Evolutionary conservation across 2,329 filamentous ascomycete species (phyloP).

Genomic region (Stemphylium vesicarium): DNA sequence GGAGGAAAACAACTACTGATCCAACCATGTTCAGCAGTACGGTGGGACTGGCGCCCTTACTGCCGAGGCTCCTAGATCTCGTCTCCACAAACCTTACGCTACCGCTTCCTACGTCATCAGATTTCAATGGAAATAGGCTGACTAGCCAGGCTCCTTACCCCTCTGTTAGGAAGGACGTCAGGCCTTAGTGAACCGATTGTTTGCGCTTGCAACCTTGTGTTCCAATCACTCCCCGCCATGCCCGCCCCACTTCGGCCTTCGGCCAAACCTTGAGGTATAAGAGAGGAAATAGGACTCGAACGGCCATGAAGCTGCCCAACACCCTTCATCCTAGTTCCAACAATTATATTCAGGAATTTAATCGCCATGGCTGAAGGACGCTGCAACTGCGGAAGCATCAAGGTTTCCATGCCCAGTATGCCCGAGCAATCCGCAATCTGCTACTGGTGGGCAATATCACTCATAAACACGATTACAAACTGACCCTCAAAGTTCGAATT

Average conservation of each 20-base stretch:
- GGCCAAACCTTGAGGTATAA: too few species aligned
- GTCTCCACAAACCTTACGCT: neutral
- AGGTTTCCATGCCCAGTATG: constrained; percentile 29
- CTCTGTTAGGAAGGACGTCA: too few species aligned
- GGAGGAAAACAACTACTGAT: neutral
- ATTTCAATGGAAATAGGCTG: too few species aligned
- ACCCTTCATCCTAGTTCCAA: too few species aligned
- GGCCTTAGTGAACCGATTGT: too few species aligned
- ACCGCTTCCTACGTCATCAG: neutral
- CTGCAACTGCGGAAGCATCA: constrained; percentile 42
- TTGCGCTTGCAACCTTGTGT: too few species aligned
- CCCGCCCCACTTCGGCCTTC: too few species aligned
- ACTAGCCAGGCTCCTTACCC: too few species aligned
- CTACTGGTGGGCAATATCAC: constrained; percentile 32
- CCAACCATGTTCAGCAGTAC: neutral
- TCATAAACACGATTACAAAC: neutral
- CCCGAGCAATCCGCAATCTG: constrained; percentile 33
- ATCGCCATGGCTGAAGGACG: constrained; percentile 33
- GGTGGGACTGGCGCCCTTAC: neutral
- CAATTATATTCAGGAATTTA: neutral
- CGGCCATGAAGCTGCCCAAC: too few species aligned
- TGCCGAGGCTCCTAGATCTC: neutral
- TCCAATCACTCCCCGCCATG: too few species aligned
- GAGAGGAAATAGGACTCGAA: too few species aligned
- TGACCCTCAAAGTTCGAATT: constrained; percentile 32